A percentile compares a stretch with the other conserved stretches of the same genome.
Conservation (phyloP, 225 moss, liverwort and hornwort species). For the Neckera pumila region DNA sequence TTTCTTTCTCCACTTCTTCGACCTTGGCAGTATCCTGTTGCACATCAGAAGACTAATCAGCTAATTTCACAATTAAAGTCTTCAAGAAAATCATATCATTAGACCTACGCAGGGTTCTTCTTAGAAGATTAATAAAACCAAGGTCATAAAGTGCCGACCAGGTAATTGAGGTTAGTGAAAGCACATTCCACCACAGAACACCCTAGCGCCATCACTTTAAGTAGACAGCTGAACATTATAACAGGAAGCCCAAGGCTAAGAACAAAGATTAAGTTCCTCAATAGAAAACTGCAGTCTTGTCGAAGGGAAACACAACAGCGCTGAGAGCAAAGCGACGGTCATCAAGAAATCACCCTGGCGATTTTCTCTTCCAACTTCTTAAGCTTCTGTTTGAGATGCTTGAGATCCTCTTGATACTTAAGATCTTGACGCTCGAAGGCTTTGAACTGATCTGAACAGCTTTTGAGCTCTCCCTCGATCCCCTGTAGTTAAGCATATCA, state of each 20-base stretch:
- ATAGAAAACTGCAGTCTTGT: not conserved
- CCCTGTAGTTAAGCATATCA: constrained; percentile 27
- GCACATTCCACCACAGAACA: not conserved
- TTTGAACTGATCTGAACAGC: constrained; percentile 75
- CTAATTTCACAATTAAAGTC: not conserved
- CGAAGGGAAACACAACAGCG: not conserved
- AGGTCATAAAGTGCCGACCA: not conserved
- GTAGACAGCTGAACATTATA: not conserved
- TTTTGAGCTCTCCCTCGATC: constrained; percentile 78
- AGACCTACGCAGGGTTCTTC: not conserved
- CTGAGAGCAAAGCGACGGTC: not conserved
- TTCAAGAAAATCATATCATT: not conserved
- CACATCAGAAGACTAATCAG: not conserved
- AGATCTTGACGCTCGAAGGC: constrained; percentile 85
- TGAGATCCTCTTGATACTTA: constrained; percentile 95
- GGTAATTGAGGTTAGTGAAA: not conserved
- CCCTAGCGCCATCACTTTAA: not conserved
- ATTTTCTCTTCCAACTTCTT: constrained; percentile 92
- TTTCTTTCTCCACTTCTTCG: constrained; percentile 69
- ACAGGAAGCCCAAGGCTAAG: not conserved
- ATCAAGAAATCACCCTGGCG: constrained; percentile 46
- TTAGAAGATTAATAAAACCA: not conserved
- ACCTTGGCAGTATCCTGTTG: constrained; percentile 75
- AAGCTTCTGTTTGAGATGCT: constrained; percentile 83
- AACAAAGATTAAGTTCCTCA: not conserved